These are phyloP conservation scores for Cinnamomum chago DNA, from an alignment of 164 flowering plant genomes.

Conservation along the genomic window DNA sequence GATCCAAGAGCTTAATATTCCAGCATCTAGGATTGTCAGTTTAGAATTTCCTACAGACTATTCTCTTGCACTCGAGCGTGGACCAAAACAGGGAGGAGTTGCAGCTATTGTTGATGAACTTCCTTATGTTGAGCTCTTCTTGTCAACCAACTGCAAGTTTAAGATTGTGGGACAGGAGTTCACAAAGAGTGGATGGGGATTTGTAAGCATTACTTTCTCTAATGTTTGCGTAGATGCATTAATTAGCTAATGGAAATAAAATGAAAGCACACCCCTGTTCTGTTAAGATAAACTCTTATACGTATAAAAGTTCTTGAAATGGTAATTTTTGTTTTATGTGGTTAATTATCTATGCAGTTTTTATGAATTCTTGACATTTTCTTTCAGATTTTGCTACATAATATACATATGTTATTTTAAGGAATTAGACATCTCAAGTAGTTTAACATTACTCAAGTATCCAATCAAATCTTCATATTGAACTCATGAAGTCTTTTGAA, in stretches of 20 bases:
- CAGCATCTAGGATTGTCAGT: slow-evolving; percentile 45
- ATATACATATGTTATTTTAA: no score
- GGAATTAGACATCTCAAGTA: no score
- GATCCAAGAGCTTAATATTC: slow-evolving; percentile 61
- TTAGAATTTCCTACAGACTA: slow-evolving; percentile 46
- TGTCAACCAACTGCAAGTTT: slow-evolving; percentile 51
- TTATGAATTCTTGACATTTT: no score
- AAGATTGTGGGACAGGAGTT: slow-evolving; percentile 80
- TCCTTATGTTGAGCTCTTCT: slow-evolving; percentile 75
- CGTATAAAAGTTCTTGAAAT: no score
- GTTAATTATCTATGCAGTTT: no score
- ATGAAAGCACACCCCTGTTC: neutral
- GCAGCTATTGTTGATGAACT: slow-evolving; percentile 93
- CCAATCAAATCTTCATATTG: neutral
- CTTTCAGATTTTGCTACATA: no score
- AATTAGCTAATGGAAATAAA: neutral
- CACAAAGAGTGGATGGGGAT: slow-evolving; percentile 95
- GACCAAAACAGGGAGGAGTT: slow-evolving; percentile 68
- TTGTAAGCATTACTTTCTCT: slow-evolving; percentile 53
- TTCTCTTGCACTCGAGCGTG: slow-evolving; percentile 42
- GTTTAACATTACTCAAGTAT: no score
- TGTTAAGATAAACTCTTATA: no score
- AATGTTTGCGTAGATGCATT: neutral
- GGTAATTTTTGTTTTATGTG: no score
- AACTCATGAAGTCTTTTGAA: neutral